Conservation (phyloP, 371 early-diverging fungal genomes). For the Lichtheimia corymbifera region DNA sequence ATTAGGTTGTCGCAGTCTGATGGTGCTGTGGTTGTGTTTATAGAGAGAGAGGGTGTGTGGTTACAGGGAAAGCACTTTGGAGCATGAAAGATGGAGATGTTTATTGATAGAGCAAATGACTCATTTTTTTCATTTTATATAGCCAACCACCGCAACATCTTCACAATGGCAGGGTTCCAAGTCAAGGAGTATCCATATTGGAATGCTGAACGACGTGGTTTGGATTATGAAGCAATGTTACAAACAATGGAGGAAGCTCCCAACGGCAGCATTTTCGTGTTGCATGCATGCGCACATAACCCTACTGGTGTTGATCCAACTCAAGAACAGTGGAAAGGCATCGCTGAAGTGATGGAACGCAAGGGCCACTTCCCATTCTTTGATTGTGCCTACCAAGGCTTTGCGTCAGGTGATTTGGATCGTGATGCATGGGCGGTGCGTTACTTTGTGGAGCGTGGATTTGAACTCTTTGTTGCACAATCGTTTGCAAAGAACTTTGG, state of each 20-base stretch:
- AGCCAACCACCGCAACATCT: conserved; percentile 87
- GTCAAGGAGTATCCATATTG: conserved; percentile 88
- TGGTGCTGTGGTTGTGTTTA: too few species aligned
- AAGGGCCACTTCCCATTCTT: conserved; percentile 89
- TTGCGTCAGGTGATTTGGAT: conserved; percentile 90
- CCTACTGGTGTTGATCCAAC: conserved; percentile 97
- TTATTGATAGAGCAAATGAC: background rate
- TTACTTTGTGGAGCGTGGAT: conserved; percentile 85
- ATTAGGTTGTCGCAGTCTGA: too few species aligned
- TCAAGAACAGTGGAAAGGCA: conserved; percentile 85
- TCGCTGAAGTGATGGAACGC: conserved; percentile 75
- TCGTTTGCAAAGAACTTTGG: conserved; percentile 97
- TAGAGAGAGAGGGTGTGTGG: too few species aligned
- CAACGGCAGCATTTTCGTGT: conserved; percentile 72
- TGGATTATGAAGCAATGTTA: conserved; percentile 81
- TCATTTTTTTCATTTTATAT: background rate
- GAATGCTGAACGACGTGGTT: conserved; percentile 70
- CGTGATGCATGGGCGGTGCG: conserved; percentile 90
- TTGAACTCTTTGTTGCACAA: conserved; percentile 88
- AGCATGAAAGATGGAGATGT: too few species aligned
- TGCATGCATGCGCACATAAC: conserved; percentile 54
- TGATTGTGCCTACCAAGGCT: conserved; percentile 97
- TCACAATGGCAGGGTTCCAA: conserved; percentile 78
- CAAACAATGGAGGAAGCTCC: conserved; percentile 69
- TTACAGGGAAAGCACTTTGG: too few species aligned